phyloP scores from a whole-genome alignment of 192 early-diverging fungal species.

The Obelidium mucronatum region DNA sequence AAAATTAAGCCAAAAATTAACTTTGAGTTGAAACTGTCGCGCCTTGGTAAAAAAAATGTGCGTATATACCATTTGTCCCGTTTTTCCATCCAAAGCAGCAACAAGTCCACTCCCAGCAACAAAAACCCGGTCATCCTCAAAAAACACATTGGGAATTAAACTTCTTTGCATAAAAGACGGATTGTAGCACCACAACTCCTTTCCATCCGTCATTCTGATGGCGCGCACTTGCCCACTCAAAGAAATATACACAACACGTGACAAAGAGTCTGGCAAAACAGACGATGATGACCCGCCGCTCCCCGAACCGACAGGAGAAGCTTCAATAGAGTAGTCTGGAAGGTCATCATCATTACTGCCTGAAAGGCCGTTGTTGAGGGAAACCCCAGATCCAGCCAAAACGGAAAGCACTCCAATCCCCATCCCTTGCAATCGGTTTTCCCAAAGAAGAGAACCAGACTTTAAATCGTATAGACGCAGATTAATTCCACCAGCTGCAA shows the following conservation, averaged over 20 bases:
- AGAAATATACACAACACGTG: neutral
- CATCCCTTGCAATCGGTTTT: constrained; percentile 26
- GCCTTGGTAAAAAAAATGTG: too few species aligned
- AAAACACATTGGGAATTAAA: neutral
- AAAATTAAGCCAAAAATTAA: too few species aligned
- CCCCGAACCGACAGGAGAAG: too few species aligned
- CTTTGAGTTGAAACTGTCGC: too few species aligned
- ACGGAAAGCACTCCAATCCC: neutral
- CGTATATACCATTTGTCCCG: constrained; percentile 2
- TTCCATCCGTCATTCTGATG: neutral
- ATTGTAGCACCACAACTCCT: constrained; percentile 10
- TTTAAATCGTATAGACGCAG: neutral
- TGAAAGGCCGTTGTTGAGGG: too few species aligned
- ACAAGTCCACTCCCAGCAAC: neutral
- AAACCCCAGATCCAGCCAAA: constrained; percentile 1
- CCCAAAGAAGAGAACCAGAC: neutral
- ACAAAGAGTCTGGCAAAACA: neutral
- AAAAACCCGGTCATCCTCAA: constrained; percentile 13
- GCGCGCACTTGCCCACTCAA: neutral
- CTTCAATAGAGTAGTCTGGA: too few species aligned
- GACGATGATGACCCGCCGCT: neutral
- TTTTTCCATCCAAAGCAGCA: neutral
- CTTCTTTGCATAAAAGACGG: neutral
- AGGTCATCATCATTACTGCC: too few species aligned
- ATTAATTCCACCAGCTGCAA: constrained; percentile 2